Evolutionary conservation across 169 alveolate species (phyloP), one percentile per base, ranked within the genome.

Genomic region (Neospora caninum): DNA sequence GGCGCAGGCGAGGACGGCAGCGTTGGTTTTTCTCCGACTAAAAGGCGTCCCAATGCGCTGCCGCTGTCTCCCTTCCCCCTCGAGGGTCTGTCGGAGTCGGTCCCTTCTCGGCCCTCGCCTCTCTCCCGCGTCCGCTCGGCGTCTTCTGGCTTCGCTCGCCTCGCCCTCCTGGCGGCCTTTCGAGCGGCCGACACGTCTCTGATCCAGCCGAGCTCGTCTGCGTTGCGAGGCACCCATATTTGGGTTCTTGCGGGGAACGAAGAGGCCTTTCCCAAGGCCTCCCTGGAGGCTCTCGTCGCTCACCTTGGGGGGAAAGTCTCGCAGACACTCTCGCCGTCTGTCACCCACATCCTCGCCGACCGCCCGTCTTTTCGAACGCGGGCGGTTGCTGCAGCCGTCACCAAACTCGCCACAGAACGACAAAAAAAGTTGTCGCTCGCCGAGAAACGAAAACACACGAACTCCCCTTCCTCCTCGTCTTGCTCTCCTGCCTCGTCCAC

Each of bases 211-310:
- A n/a, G 49, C 49, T 73, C 84, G n/a, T n/a, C 43, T 13, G 84
- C 45, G 22, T 34, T 73, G 45, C 13, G 43, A 29, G 84, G 49
- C 0, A n/a, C 41, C 22, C 16, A 38, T 16, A 82, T 82, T 9
- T 82, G 89, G 89, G 67, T 82, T 41, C 22, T 82, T 18, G 31
- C 54, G 54, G 89, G 89, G 41, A 69, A 39, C 41, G 89, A 82
- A 27, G 67, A 45, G 39, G 84, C 41, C 16, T 39, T 39, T 41
- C 69, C 54, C 13, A 43, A 82, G 89, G 89, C 67, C 0, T 82
- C 89, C 41, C 89, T 82, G 67, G 89, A 82, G 36, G 38, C 41
- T 13, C 89, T 82, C 41, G 89, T 82, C 6, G 89, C 67, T 36
- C 69, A 29, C 31, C 31, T 82, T 0, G 89, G 89, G 27, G 89